phyloP scores from a whole-genome alignment of 78 protist genomes.

The Dictyostelium capitatum region DNA sequence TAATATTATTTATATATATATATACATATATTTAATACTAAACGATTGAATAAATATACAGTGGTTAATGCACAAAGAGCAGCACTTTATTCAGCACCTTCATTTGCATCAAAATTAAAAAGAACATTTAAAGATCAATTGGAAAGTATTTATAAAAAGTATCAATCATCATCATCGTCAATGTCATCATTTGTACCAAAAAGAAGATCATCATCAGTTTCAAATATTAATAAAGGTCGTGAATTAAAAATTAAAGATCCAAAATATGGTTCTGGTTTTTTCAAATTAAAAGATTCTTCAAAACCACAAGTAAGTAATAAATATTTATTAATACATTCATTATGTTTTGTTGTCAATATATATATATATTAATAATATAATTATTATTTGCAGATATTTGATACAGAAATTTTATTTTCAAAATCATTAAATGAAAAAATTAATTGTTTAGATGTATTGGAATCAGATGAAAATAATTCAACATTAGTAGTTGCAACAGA shows the following conservation, averaged over 20 bases:
- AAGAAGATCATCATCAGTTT: conserved; percentile 66
- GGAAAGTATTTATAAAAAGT: conserved; percentile 37
- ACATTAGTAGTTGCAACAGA: conserved; percentile 48
- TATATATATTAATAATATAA: no score
- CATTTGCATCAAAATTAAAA: conserved; percentile 47
- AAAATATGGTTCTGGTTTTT: conserved; percentile 17
- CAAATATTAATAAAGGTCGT: conserved; percentile 43
- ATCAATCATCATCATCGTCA: neutral
- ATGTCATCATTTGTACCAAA: conserved; percentile 7
- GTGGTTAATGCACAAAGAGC: conserved; percentile 79
- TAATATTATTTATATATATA: neutral
- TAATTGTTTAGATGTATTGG: conserved; percentile 61
- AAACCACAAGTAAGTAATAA: neutral
- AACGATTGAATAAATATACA: neutral
- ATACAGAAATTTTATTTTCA: conserved; percentile 68
- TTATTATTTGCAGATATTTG: no score
- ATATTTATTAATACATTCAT: neutral
- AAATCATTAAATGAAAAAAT: conserved; percentile 60
- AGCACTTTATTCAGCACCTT: conserved; percentile 68
- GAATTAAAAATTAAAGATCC: conserved; percentile 56
- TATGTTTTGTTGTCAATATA: neutral
- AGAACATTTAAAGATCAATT: conserved; percentile 69
- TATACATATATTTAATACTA: neutral
- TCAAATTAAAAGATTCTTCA: neutral
- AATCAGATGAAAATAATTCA: conserved; percentile 54